Base-by-base conservation (phyloP, 768 basidiomycete species). In the Boletus rubropictus region DNA sequence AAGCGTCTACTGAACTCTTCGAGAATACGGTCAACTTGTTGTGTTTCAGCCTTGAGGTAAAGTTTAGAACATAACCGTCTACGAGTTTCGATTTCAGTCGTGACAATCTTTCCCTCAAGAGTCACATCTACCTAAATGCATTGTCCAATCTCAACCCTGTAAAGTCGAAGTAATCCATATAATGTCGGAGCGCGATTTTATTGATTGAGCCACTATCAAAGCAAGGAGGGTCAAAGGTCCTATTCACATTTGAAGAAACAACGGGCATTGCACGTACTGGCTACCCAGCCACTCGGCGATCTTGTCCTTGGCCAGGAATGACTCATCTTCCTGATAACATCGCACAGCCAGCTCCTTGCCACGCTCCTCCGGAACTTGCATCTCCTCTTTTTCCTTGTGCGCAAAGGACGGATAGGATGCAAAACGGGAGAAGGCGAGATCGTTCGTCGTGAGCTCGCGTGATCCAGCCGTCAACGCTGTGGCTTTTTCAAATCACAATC, bases 271-370 rank as follows among this genome's bases (percentile, higher is more conserved):
- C 7, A 85, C 94, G 71, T 56, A 97, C 93, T 78, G 70, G 63
- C 90, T 86, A 57, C 96, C 96, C 33, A 99, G 75, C 84, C 90
- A 99, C 65, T 96, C 92, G 1, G 95, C 93, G 57, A 97, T 90
- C 71, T 94, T 95, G 58, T 94, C 92, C 60, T 84, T 50, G 24
- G 44, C 73, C 57, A 94, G 64, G 62, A 93, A 94, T 14, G 75
- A 76, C 55, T 86, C 86, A 58, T 98, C 91, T 56, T 93, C 91
- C 27, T 79, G 76, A 79, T 89, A 90, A 66, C 89, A 94, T 46
- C 82, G 78, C 29, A 73, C 67, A 0, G 94, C 93, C 36, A 89
- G 66, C 42, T 83, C 83, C 57, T 80, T 80, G 2, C 82, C 93
- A 48, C 80, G 72, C 17, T 70, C 63, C 29, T 84, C 83, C 50